Percentiles rank a stretch among this genome's conserved stretches.
Conservation (phyloP, 2,329 filamentous ascomycete species). For the Hypoxylon sp. region DNA sequence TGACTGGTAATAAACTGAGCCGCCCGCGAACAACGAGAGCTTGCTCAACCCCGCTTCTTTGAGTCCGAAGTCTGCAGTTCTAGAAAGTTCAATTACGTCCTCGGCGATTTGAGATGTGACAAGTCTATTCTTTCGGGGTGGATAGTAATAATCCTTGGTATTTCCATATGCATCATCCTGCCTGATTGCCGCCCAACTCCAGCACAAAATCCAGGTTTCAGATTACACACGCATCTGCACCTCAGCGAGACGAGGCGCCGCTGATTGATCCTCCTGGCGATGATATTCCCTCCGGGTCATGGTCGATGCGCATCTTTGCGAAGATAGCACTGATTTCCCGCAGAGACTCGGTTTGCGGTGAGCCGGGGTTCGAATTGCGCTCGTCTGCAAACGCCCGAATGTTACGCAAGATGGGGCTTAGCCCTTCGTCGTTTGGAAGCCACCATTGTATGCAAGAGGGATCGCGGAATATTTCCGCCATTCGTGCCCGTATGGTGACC, state of each 20-base stretch:
- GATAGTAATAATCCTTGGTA: constrained; percentile 1
- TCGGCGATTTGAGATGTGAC: too few relatives aligned
- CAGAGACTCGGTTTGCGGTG: constrained; percentile 69
- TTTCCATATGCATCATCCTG: background rate
- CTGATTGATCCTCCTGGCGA: constrained; percentile 36
- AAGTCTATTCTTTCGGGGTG: constrained; percentile 6
- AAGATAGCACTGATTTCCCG: constrained; percentile 81
- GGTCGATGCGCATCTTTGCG: constrained; percentile 64
- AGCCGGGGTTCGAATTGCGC: constrained; percentile 68
- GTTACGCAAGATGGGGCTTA: constrained; percentile 75
- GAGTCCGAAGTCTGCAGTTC: background rate
- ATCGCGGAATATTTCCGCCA: constrained; percentile 79
- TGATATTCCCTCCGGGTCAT: constrained; percentile 33
- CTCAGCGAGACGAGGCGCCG: constrained; percentile 20
- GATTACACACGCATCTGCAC: constrained; percentile 20
- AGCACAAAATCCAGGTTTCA: background rate
- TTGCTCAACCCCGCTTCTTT: constrained; percentile 18
- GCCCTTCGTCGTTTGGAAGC: constrained; percentile 83
- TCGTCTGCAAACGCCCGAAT: constrained; percentile 85
- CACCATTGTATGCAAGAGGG: constrained; percentile 82
- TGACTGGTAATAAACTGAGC: constrained; percentile 19
- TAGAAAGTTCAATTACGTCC: too few relatives aligned
- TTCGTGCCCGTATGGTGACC: constrained; percentile 73
- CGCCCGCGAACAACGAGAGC: constrained; percentile 6
- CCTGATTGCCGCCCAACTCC: constrained; percentile 1